Percentiles rank a stretch among this genome's conserved stretches.
Evolutionary conservation across 306 rosid species (phyloP).

Genomic region (Rubus parviflorus): DNA sequence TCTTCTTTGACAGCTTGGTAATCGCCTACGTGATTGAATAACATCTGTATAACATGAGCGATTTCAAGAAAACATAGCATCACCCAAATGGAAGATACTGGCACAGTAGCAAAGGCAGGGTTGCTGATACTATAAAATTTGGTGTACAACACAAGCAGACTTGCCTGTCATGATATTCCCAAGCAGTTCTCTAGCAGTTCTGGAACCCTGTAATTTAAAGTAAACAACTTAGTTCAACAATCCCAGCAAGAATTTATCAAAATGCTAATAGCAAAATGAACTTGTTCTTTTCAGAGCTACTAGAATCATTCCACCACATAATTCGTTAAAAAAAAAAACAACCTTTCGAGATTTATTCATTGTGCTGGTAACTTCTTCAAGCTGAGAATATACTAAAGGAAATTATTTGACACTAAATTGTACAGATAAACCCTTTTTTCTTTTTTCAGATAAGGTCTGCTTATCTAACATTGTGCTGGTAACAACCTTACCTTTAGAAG

Average conservation of each 20-base stretch:
- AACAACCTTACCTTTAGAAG: neutral
- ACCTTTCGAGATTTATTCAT: neutral
- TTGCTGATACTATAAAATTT: neutral
- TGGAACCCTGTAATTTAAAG: slow-evolving; percentile 41
- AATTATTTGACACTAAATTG: neutral
- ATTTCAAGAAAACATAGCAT: neutral
- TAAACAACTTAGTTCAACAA: neutral
- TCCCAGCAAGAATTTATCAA: neutral
- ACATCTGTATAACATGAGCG: slow-evolving; percentile 33
- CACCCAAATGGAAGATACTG: neutral
- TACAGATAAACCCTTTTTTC: too few relatives aligned
- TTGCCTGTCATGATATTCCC: slow-evolving; percentile 55
- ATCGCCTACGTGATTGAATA: slow-evolving; percentile 35
- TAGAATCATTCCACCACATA: neutral
- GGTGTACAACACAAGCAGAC: slow-evolving; percentile 9
- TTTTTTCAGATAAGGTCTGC: neutral
- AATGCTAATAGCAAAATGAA: neutral
- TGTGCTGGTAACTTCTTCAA: neutral
- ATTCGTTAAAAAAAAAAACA: neutral
- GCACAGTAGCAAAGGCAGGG: neutral
- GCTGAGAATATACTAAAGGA: neutral
- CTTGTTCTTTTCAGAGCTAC: neutral
- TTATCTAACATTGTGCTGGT: neutral
- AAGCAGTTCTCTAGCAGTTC: slow-evolving; percentile 35
- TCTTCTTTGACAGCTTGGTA: slow-evolving; percentile 35